These are phyloP conservation scores for Raffaelea albimanens DNA, from an alignment of 2,329 filamentous ascomycete species.

Conservation along the genomic window DNA sequence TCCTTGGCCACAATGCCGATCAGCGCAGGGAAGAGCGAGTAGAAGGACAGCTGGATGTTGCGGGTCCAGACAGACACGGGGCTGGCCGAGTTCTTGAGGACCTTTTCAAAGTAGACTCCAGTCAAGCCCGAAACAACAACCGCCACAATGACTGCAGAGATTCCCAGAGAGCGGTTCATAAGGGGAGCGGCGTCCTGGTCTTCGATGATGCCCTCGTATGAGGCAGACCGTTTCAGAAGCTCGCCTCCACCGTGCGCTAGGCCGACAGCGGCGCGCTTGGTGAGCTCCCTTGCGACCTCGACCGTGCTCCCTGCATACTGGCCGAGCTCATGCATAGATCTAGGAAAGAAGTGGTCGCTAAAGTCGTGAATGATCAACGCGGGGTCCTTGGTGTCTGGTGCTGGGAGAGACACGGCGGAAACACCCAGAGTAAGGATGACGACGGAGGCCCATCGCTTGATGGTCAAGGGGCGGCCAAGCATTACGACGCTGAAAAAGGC, in stretches of 20 bases:
- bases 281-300: constrained; percentile 39
- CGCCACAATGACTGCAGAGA: constrained; percentile 68
- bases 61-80: constrained; percentile 82
- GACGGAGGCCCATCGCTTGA: constrained; percentile 71
- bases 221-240: constrained; percentile 65
- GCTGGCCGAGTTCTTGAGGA: constrained; percentile 73
- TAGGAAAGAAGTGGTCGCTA: constrained; percentile 61
- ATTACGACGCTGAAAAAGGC: constrained; percentile 78
- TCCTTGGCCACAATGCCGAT: constrained; percentile 83
- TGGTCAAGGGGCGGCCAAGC: constrained; percentile 59
- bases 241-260: constrained; percentile 26
- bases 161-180: constrained; percentile 72
- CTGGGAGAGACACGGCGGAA: constrained; percentile 73
- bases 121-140: constrained; percentile 76
- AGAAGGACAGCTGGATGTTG: constrained; percentile 90
- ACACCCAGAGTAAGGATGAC: constrained; percentile 74
- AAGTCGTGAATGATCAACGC: constrained; percentile 55
- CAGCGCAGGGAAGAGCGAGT: constrained; percentile 82
- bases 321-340: constrained; percentile 68
- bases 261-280: constrained; percentile 32
- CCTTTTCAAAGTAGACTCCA: constrained; percentile 82
- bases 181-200: constrained; percentile 40
- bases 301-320: constrained; percentile 46
- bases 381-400: constrained; percentile 42
- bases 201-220: constrained; percentile 78